Conservation (phyloP, 345 rosid species). For the Citrus reticulata region DNA sequence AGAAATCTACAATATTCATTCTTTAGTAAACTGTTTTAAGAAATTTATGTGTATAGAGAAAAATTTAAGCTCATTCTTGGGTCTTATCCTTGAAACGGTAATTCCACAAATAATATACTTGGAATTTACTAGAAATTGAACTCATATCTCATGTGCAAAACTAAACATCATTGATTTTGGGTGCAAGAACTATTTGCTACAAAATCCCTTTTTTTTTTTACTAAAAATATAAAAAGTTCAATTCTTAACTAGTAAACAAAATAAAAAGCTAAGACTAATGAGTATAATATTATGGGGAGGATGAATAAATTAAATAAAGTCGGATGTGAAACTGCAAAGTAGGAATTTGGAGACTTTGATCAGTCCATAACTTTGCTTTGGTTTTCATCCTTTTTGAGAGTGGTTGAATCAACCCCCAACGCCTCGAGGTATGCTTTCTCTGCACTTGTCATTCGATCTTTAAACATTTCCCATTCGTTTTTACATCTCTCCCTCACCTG, state of each 20-base stretch:
- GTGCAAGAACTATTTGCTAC: not conserved
- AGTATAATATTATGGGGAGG: not conserved
- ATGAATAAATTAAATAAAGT: not conserved
- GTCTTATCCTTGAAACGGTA: too few species aligned
- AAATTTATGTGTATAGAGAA: too few species aligned
- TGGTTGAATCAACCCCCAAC: constrained; percentile 26
- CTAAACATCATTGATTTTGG: not conserved
- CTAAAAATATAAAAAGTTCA: not conserved
- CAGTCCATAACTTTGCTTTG: not conserved
- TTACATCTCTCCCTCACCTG: constrained; percentile 89
- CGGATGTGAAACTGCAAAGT: not conserved
- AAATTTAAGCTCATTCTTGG: too few species aligned
- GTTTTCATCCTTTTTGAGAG: constrained; percentile 17
- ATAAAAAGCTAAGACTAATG: not conserved
- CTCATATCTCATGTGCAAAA: too few species aligned
- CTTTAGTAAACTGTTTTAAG: not conserved
- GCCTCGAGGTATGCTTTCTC: constrained; percentile 57
- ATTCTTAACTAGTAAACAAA: not conserved
- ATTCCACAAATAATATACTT: too few species aligned
- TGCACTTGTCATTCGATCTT: constrained; percentile 52
- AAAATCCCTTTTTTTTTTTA: not conserved
- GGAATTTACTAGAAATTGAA: too few species aligned
- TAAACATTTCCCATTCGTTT: constrained; percentile 82
- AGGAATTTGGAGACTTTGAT: not conserved
- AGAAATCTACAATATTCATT: not conserved